Evolutionary conservation across 805 yeast genomes (phyloP), one percentile per base, ranked within the genome.

Genomic region (Starmera pachycereana): DNA sequence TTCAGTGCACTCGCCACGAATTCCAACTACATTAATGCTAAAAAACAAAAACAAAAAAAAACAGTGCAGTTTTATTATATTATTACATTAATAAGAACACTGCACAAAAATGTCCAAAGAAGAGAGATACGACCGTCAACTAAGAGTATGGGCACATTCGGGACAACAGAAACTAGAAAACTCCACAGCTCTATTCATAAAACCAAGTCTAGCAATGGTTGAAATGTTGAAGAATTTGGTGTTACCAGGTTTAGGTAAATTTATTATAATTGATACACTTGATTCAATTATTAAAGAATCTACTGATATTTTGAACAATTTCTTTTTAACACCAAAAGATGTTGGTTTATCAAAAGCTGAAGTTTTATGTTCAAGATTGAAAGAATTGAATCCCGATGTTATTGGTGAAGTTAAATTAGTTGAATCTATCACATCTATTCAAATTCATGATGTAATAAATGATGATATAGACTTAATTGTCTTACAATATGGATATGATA

Each of bases 191-290:
- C 72, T 87, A 40, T 57, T 87, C 3, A 49, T 87, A 3, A 74
- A 76, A 35, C 76, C 77, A 6, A 65, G 75, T 1, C 52, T 78
- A 0, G 65, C 78, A 0, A 76, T 81, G 2, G 69, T 78, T 3
- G 97, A 90, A 57, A 60, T 75, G 4, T 57, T 82, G 32, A 89
- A 90, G 64, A 87, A 88, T 57, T 62, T 90, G 42, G 75, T 83
- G 1, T 64, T 90, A 14, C 89, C 95, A 0, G 86, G 85, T 0
- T 63, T 80, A 32, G 90, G 94, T 4, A 52, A 66, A 12, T 69
- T 81, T 44, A 72, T 83, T 0, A 65, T 88, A 6, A 60, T 83
- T 14, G 85, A 78, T 49, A 10, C n/a, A 2, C 16, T n/a, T 1
- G 58, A 62, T 22, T 37, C 48, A 2, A 8, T 40, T 0, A 77